phyloP scores from a whole-genome alignment of 1,139 yeast genomes.

The Candida neerlandica region DNA sequence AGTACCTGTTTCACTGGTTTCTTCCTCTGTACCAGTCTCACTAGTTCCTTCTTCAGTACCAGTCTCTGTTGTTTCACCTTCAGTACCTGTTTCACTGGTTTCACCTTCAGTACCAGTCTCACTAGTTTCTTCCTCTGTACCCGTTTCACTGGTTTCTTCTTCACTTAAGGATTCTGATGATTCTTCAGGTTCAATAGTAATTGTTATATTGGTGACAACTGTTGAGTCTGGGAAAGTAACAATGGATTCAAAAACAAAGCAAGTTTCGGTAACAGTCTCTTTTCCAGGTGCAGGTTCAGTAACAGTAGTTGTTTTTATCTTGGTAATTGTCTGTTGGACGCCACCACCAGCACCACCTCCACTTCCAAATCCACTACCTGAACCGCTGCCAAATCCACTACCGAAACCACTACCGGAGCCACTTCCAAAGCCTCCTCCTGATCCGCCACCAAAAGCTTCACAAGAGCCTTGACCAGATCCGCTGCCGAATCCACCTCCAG shows the following conservation, averaged over 20 bases:
- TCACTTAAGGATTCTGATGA: neutral
- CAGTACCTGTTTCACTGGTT: neutral
- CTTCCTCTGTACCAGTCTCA: neutral
- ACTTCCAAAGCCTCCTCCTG: neutral
- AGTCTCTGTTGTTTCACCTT: neutral
- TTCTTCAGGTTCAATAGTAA: slow-evolving; percentile 3
- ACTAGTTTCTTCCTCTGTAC: neutral
- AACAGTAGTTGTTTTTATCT: neutral
- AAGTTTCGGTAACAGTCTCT: slow-evolving; percentile 1
- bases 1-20: neutral
- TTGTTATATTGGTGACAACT: neutral
- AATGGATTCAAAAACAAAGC: neutral
- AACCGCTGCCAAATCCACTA: neutral
- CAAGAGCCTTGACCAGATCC: neutral
- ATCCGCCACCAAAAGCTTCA: neutral
- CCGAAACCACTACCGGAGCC: neutral
- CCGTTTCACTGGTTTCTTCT: neutral
- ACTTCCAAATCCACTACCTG: neutral
- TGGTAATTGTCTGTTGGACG: neutral
- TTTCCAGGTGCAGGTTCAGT: too few relatives aligned
- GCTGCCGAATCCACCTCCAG: neutral
- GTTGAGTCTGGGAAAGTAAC: slow-evolving; percentile 4
- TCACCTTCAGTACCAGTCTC: neutral
- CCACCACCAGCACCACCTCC: neutral
- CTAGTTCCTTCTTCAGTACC: neutral